Evolutionary conservation across 1,139 yeast species (phyloP), one percentile per base, ranked within the genome.

Genomic region (Taphrina betulina): DNA sequence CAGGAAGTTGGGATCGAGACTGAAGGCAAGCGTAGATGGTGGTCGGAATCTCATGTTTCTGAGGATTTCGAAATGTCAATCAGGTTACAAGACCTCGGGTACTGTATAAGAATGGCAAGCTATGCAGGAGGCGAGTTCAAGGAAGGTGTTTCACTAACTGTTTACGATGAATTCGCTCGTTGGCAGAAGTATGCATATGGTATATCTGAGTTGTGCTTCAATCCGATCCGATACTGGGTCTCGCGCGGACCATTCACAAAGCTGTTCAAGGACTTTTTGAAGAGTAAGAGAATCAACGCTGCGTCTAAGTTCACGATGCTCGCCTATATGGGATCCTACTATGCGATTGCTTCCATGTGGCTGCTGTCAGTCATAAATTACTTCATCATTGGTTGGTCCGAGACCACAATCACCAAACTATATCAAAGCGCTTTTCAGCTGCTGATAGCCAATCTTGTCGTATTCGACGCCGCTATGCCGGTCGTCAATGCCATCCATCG

Each of bases 121-220:
- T 60, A 58, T 19, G 1, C 44, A n/a, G 46, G 37, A 14, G 61
- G 60, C 35, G 50, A 52, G 33, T 58, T 60, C 34, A 57, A 58
- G 40, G 61, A 60, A 43, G 61, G 61, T 14, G 61, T 60, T 5
- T 58, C 61, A 16, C 29, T 60, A 42, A 60, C 60, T 4, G 61
- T 60, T 4, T 58, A 60, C 31, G 61, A 60, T 31, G 61, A 60
- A 34, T 44, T 60, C 14, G 57, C 59, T 19, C 60, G 61, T 10
- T 60, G 61, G 61, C 58, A 60, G 53, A 60, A 58, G 42, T 58
- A 58, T 26, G 61, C 61, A 22, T 58, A 42, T 36, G 61, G 61
- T 3, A 48, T 59, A 26, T 57, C 57, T 23, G 61, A 58, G 55
- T 58, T 58, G 19, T 26, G 51, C 34, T 60, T 60, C 42, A 19